phyloP scores from a whole-genome alignment of 169 alveolate species.

The Plasmodium gallinaceum region DNA sequence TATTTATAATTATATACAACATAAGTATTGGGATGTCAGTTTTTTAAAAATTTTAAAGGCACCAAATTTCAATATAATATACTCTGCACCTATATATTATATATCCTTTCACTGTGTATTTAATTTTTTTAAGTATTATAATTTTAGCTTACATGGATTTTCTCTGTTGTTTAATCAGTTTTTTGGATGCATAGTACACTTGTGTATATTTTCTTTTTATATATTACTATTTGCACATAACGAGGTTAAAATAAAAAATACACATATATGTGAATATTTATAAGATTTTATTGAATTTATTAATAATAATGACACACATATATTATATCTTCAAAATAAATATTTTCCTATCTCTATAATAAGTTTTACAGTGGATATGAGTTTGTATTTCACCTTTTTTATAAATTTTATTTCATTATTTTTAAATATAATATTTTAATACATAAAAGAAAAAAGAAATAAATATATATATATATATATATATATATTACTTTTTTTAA shows the following conservation, averaged over 20 bases:
- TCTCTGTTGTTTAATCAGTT: constrained; percentile 12
- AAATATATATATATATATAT: constrained; percentile 1
- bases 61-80: constrained; percentile 44
- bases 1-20: constrained; percentile 80
- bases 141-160: not conserved
- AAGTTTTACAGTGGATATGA: too few relatives aligned
- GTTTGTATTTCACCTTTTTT: too few relatives aligned
- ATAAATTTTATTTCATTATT: too few relatives aligned
- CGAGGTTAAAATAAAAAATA: constrained; percentile 31
- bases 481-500: not conserved
- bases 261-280: not conserved
- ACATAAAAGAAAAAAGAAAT: too few relatives aligned
- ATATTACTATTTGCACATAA: constrained; percentile 55
- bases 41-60: constrained; percentile 77
- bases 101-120: constrained; percentile 37
- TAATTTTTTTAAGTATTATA: constrained; percentile 14
- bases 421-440: too few relatives aligned
- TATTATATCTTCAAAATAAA: too few relatives aligned
- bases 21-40: constrained; percentile 82
- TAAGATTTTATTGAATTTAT: not conserved
- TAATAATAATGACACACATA: too few relatives aligned
- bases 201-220: constrained; percentile 32
- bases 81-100: constrained; percentile 65
- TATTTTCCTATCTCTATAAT: too few relatives aligned
- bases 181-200: constrained; percentile 25